These are phyloP conservation scores for Remersonia thermophila DNA, from an alignment of 2,329 filamentous ascomycete genomes.

Conservation along the genomic window DNA sequence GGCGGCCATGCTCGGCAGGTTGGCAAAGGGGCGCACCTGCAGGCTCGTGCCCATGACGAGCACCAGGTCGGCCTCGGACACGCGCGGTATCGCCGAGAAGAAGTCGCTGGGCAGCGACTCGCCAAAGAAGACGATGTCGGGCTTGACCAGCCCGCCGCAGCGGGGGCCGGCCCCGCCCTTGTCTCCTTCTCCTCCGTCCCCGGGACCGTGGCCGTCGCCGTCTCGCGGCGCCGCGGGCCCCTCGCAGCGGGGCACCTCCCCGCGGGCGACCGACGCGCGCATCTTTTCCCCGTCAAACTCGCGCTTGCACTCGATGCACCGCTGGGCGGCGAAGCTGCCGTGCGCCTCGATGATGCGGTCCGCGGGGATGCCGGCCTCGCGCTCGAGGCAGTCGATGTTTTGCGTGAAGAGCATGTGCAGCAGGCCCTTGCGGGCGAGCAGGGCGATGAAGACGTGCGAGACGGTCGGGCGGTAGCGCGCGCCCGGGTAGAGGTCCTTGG, in stretches of 20 bases:
- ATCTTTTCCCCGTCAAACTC: conserved; percentile 64
- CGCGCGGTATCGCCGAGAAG: conserved; percentile 42
- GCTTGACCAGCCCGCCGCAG: conserved; percentile 77
- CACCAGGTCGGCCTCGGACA: conserved; percentile 40
- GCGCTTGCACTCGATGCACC: conserved; percentile 76
- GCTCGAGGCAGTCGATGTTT: conserved; percentile 93
- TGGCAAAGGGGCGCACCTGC: conserved; percentile 78
- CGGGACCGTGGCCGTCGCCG: no score
- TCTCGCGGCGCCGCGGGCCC: no score
- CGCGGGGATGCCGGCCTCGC: conserved; percentile 68
- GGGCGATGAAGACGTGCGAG: conserved; percentile 74
- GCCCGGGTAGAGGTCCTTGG: conserved; percentile 84
- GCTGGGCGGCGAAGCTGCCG: conserved; percentile 83
- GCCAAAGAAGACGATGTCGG: conserved; percentile 91
- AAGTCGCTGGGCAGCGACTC: conserved; percentile 50
- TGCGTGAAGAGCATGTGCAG: conserved; percentile 87
- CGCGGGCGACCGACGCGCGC: conserved; percentile 52
- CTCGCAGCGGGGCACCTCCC: conserved; percentile 58
- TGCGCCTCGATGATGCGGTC: conserved; percentile 86
- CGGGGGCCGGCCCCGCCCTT: background rate
- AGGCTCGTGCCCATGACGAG: conserved; percentile 86
- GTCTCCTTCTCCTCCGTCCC: conserved; percentile 15
- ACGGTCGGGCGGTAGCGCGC: conserved; percentile 71
- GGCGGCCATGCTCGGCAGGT: conserved; percentile 53
- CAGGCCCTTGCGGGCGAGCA: conserved; percentile 68